Evolutionary conservation across 495 filamentous ascomycete genomes (phyloP).

Genomic region (Aspergillus heteromorphus): DNA sequence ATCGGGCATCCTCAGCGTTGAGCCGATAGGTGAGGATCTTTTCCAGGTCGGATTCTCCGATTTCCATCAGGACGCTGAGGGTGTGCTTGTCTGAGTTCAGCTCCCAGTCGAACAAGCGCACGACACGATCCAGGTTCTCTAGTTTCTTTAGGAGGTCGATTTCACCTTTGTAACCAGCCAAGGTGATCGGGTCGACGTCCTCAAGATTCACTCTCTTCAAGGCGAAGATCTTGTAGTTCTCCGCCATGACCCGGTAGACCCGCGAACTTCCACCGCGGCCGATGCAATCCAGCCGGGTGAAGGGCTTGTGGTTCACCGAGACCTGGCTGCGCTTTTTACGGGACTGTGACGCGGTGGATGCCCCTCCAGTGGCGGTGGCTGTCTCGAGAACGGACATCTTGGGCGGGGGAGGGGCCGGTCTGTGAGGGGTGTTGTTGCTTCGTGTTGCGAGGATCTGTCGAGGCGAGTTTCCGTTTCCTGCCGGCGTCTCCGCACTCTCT

Average conservation of each 20-base stretch:
- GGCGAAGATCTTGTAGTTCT: conserved; percentile 90
- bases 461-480: conserved; percentile 44
- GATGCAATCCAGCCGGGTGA: conserved; percentile 81
- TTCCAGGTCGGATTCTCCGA: conserved; percentile 91
- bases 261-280: conserved; percentile 88
- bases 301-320: conserved; percentile 84
- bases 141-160: conserved; percentile 86
- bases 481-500: conserved; percentile 34
- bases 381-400: conserved; percentile 95
- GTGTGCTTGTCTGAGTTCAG: conserved; percentile 83
- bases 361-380: conserved; percentile 78
- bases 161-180: conserved; percentile 91
- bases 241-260: conserved; percentile 95
- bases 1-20: conserved; percentile 64
- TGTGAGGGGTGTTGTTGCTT: conserved; percentile 77
- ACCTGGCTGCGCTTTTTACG: conserved; percentile 73
- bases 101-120: conserved; percentile 87
- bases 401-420: conserved; percentile 77
- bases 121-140: conserved; percentile 78
- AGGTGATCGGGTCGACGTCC: conserved; percentile 74
- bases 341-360: conserved; percentile 61
- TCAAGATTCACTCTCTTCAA: conserved; percentile 89
- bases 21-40: conserved; percentile 72
- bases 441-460: conserved; percentile 65
- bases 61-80: conserved; percentile 93